Percentiles rank a stretch among this genome's conserved stretches.
Evolutionary conservation across 164 flowering plant species (phyloP).

Genomic region (Magnolia kwangsiensis): DNA sequence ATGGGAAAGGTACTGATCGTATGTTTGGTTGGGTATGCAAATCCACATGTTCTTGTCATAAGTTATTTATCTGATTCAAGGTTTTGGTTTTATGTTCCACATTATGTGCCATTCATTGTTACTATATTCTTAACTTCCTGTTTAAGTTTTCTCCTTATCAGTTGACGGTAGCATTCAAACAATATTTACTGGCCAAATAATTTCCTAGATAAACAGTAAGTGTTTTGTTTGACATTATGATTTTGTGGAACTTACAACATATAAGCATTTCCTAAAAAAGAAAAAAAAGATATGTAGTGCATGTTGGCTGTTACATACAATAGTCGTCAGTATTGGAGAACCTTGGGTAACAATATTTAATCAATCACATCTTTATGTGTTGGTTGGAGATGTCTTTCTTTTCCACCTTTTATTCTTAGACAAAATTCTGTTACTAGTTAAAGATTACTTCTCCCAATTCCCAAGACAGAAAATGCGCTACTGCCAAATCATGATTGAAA

Average conservation of each 20-base stretch:
- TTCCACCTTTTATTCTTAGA: not conserved
- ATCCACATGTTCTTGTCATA: too few relatives aligned
- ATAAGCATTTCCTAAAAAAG: not conserved
- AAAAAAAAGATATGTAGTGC: not conserved
- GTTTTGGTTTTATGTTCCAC: too few relatives aligned
- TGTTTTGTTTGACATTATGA: constrained; percentile 9
- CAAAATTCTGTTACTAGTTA: not conserved
- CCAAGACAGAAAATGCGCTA: not conserved
- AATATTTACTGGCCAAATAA: constrained; percentile 50
- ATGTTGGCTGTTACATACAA: not conserved
- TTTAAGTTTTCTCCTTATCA: too few relatives aligned
- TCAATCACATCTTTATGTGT: not conserved
- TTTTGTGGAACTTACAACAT: not conserved
- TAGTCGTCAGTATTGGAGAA: not conserved
- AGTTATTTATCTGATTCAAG: too few relatives aligned
- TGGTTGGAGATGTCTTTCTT: not conserved
- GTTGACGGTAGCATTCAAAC: too few relatives aligned
- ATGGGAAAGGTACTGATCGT: too few relatives aligned
- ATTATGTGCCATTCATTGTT: too few relatives aligned
- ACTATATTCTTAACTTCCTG: too few relatives aligned
- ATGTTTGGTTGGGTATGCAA: too few relatives aligned
- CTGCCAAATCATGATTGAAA: not conserved
- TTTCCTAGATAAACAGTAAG: constrained; percentile 75
- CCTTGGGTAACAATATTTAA: not conserved
- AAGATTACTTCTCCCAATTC: not conserved